These are phyloP conservation scores for Ailanthus altissimus DNA, from an alignment of 345 rosid species.

Conservation along the genomic window DNA sequence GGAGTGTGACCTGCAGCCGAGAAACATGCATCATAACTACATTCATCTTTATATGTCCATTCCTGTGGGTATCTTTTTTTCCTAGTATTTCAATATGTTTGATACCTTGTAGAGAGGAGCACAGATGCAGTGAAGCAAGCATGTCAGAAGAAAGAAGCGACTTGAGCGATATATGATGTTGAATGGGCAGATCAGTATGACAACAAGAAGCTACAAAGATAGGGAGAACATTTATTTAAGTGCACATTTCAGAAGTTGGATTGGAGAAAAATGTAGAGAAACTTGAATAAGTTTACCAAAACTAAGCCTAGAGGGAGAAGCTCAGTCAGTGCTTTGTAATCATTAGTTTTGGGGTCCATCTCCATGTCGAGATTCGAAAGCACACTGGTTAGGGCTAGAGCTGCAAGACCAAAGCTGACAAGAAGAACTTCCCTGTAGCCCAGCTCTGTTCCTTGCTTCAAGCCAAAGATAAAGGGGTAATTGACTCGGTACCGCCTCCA, in stretches of 20 bases:
- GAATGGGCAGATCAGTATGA: constrained; percentile 14
- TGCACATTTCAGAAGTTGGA: background rate
- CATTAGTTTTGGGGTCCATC: constrained; percentile 39
- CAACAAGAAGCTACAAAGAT: constrained; percentile 16
- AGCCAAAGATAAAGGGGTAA: constrained; percentile 52
- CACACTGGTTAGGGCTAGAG: constrained; percentile 41
- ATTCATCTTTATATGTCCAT: background rate
- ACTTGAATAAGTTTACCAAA: constrained; percentile 27
- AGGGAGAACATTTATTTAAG: background rate
- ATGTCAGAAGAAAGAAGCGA: constrained; percentile 23
- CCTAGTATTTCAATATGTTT: background rate
- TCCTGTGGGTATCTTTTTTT: background rate
- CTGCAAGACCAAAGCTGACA: constrained; percentile 44
- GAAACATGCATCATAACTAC: background rate
- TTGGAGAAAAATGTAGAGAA: background rate
- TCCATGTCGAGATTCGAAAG: constrained; percentile 55
- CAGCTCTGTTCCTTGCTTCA: constrained; percentile 50
- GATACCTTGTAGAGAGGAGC: constrained; percentile 19
- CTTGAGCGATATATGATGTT: constrained; percentile 22
- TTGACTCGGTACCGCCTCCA: constrained; percentile 29
- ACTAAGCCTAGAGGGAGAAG: constrained; percentile 45
- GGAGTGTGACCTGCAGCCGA: constrained; percentile 52
- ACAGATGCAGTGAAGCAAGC: constrained; percentile 18
- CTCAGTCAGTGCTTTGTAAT: constrained; percentile 38
- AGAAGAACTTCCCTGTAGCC: constrained; percentile 49